Conservation (phyloP, 2,329 filamentous ascomycete genomes). For the Epichloe sibirici region DNA sequence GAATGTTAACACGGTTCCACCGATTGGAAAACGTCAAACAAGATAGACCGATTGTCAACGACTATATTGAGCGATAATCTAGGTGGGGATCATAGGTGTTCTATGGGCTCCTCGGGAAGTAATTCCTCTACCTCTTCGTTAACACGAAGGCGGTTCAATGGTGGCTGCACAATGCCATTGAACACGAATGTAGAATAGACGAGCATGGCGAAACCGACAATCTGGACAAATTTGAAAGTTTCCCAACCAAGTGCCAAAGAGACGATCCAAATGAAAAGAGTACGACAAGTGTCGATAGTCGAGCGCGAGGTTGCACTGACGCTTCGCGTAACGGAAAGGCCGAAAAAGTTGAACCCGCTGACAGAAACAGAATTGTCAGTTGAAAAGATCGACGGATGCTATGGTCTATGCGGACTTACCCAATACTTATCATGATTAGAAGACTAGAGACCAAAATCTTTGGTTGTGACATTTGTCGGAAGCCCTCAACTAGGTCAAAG, state of each 20-base stretch:
- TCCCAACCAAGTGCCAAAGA: conserved; percentile 93
- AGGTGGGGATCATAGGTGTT: conserved; percentile 38
- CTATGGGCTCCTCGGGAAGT: conserved; percentile 72
- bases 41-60: not conserved
- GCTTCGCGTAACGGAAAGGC: conserved; percentile 76
- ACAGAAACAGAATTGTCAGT: conserved; percentile 10
- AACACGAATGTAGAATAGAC: conserved; percentile 97
- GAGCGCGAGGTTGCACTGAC: conserved; percentile 89
- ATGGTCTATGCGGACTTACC: conserved; percentile 37
- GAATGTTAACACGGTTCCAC: no score
- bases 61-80: not conserved
- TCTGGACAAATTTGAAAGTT: conserved; percentile 93
- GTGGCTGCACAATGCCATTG: conserved; percentile 83
- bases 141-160: conserved; percentile 54
- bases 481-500: conserved; percentile 82
- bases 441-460: conserved; percentile 66
- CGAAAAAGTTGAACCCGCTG: conserved; percentile 98
- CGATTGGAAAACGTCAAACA: not conserved
- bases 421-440: conserved; percentile 94
- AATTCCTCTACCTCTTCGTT: conserved; percentile 48
- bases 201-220: conserved; percentile 73
- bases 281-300: conserved; percentile 94
- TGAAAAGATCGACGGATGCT: not conserved
- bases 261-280: conserved; percentile 95
- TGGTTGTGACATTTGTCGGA: conserved; percentile 61